phyloP scores from a whole-genome alignment of 2,329 filamentous ascomycete genomes.

The Leptographium wingfieldii region DNA sequence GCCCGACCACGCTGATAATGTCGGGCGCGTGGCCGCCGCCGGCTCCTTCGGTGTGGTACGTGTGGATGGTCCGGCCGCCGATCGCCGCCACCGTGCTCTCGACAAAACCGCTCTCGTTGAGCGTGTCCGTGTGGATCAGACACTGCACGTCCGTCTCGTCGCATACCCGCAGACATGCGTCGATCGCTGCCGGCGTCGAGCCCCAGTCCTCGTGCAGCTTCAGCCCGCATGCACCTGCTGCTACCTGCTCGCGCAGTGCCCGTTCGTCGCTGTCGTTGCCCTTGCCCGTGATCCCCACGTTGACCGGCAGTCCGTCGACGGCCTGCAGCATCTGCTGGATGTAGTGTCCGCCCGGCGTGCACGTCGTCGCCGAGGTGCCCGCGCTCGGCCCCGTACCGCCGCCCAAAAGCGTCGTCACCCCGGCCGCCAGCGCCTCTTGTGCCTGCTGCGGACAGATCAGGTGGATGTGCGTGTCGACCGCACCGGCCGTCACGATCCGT shows the following conservation, averaged over 20 bases:
- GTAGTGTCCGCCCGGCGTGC: constrained; percentile 74
- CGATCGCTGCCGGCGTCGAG: constrained; percentile 79
- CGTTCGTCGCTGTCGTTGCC: constrained; percentile 67
- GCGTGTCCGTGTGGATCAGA: constrained; percentile 87
- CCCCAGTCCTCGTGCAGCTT: constrained; percentile 98
- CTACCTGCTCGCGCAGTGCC: constrained; percentile 66
- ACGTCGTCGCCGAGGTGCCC: constrained; percentile 83
- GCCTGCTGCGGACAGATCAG: constrained; percentile 92
- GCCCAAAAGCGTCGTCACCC: constrained; percentile 81
- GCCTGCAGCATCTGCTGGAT: constrained; percentile 86
- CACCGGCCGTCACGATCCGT: constrained; percentile 83
- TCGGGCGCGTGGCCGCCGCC: constrained; percentile 92
- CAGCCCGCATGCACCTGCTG: constrained; percentile 76
- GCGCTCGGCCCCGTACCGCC: constrained; percentile 89
- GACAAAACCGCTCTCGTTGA: constrained; percentile 96
- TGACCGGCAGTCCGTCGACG: constrained; percentile 67
- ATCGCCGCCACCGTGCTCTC: constrained; percentile 81
- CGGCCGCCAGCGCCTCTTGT: constrained; percentile 68
- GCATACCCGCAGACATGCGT: constrained; percentile 72
- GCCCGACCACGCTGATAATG: constrained; percentile 87
- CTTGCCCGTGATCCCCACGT: constrained; percentile 85
- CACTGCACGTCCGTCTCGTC: constrained; percentile 89
- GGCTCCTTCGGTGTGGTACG: constrained; percentile 92
- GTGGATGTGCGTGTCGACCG: constrained; percentile 83
- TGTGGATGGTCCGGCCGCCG: constrained; percentile 80